Evolutionary conservation across 2,329 filamentous ascomycete genomes (phyloP).

Genomic region (Verticillium albo-atrum): DNA sequence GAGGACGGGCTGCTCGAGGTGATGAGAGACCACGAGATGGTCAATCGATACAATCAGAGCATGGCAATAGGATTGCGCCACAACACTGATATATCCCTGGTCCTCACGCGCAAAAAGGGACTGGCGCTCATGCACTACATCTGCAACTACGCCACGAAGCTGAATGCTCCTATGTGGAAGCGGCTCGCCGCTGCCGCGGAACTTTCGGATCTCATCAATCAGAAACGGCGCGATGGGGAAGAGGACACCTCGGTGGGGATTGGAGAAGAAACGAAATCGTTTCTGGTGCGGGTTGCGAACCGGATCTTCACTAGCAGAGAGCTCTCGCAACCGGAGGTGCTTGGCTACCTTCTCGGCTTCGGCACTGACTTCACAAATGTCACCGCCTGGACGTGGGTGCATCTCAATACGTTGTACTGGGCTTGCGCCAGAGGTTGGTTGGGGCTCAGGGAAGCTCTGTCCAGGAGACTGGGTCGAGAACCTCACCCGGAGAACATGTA

Average conservation of each 20-base stretch:
- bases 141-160: neutral
- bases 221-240: no score
- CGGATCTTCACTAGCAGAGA: slow-evolving; percentile 7
- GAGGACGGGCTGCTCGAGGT: slow-evolving; percentile 2
- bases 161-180: neutral
- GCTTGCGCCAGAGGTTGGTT: slow-evolving; percentile 3
- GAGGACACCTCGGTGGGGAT: neutral
- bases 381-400: slow-evolving; percentile 4
- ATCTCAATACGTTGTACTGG: slow-evolving; percentile 4
- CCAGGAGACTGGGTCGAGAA: neutral
- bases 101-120: neutral
- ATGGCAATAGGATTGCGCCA: slow-evolving; percentile 7
- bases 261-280: neutral
- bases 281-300: slow-evolving; percentile 8
- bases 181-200: neutral
- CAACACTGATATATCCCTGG: neutral
- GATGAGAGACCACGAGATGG: slow-evolving; percentile 1
- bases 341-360: slow-evolving; percentile 5
- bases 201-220: neutral
- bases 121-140: neutral
- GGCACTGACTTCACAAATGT: slow-evolving; percentile 4
- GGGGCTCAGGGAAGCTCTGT: neutral
- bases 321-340: slow-evolving; percentile 8
- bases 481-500: neutral
- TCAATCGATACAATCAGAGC: slow-evolving; percentile 8